Conservation (phyloP, 2,329 filamentous ascomycete species). For the Hypoxylon sp. region DNA sequence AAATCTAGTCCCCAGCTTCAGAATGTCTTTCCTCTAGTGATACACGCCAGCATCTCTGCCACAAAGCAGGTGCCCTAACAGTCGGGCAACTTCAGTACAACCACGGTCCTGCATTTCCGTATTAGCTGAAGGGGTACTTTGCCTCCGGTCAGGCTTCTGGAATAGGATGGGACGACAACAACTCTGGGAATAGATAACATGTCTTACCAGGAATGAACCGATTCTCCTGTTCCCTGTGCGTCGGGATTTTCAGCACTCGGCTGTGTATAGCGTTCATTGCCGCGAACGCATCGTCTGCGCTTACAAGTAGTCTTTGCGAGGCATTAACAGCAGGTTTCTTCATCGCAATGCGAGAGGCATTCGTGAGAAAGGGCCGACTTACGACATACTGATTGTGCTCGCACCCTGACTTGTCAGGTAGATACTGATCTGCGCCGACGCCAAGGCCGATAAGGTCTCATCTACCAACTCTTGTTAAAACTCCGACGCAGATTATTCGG, state of each 20-base stretch:
- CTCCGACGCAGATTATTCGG: background rate
- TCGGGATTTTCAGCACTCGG: constrained; percentile 44
- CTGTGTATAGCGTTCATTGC: constrained; percentile 44
- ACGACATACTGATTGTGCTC: constrained; percentile 45
- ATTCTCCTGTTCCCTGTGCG: constrained; percentile 39
- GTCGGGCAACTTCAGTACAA: constrained; percentile 35
- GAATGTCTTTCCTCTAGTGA: constrained; percentile 25
- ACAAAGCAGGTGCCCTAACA: constrained; percentile 6
- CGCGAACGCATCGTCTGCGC: constrained; percentile 39
- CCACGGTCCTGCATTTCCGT: constrained; percentile 39
- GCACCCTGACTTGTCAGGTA: constrained; percentile 44
- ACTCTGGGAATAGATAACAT: constrained; percentile 6
- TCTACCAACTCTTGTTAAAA: constrained; percentile 21
- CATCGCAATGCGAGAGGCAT: no score
- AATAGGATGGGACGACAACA: constrained; percentile 1
- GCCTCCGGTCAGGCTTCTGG: no score
- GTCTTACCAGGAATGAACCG: constrained; percentile 42
- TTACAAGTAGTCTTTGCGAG: constrained; percentile 39
- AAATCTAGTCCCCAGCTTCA: background rate
- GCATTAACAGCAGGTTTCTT: no score
- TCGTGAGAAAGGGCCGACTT: constrained; percentile 12
- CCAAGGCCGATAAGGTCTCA: constrained; percentile 42
- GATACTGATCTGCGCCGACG: constrained; percentile 41
- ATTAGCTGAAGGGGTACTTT: constrained; percentile 9
- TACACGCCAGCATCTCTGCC: constrained; percentile 6